Evolutionary conservation across 2,329 filamentous ascomycete genomes (phyloP).

Genomic region (Xylaria sp.): DNA sequence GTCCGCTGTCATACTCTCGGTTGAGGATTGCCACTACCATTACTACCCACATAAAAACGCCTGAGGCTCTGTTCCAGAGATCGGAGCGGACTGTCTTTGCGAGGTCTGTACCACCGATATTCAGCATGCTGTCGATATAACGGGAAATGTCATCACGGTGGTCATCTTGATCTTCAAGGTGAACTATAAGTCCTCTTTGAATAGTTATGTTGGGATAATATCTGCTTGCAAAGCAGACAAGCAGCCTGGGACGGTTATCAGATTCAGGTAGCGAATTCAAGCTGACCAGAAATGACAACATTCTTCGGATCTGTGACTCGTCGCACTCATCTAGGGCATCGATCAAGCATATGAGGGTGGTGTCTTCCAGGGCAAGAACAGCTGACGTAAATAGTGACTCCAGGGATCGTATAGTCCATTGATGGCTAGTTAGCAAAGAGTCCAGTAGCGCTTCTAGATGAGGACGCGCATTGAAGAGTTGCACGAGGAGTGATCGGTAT

Average conservation of each 20-base stretch:
- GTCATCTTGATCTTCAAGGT: constrained; percentile 10
- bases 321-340: constrained; percentile 62
- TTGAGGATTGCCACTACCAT: constrained; percentile 24
- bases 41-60: constrained; percentile 30
- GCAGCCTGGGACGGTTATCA: constrained; percentile 40
- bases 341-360: constrained; percentile 39
- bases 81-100: constrained; percentile 1
- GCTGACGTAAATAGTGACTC: constrained; percentile 15
- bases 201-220: constrained; percentile 50
- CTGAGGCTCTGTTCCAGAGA: constrained; percentile 12
- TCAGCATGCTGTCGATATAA: not conserved
- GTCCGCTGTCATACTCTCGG: constrained; percentile 13
- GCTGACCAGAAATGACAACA: constrained; percentile 57
- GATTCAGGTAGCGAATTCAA: constrained; percentile 41
- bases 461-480: constrained; percentile 54
- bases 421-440: not conserved
- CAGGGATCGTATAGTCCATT: constrained; percentile 7
- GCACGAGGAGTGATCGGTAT: constrained; percentile 61
- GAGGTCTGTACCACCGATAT: not conserved
- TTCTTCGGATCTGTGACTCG: constrained; percentile 54
- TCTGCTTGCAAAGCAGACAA: constrained; percentile 57
- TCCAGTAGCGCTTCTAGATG: constrained; percentile 48
- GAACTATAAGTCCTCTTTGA: not conserved
- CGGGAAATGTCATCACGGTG: constrained; percentile 4
- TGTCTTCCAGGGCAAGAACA: constrained; percentile 27